Conservation (phyloP, 148 eudicot genomes). For the Hydrangea macrophylla region DNA sequence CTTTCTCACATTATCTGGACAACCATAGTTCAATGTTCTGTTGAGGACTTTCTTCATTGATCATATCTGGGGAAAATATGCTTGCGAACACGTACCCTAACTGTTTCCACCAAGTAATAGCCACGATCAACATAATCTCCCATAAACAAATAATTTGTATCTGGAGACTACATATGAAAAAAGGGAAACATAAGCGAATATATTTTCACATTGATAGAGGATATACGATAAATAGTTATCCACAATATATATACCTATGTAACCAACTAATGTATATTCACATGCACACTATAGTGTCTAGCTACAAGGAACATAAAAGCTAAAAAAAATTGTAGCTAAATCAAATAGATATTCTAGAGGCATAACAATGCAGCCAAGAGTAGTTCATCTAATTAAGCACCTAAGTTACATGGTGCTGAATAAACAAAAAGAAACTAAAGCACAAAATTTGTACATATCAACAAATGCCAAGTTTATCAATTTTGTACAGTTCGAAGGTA, state of each 20-base stretch:
- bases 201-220: not conserved
- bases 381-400: not conserved
- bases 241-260: no score
- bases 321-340: not conserved
- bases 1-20: no score
- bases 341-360: not conserved
- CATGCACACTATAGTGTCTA: slow-evolving; percentile 1
- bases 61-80: not conserved
- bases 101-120: slow-evolving; percentile 94
- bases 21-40: no score
- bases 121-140: slow-evolving; percentile 99
- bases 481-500: not conserved
- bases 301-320: not conserved
- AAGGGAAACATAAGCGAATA: slow-evolving; percentile 13
- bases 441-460: not conserved
- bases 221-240: not conserved
- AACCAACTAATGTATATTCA: no score
- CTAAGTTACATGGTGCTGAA: not conserved
- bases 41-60: no score
- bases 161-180: slow-evolving; percentile 67
- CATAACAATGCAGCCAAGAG: not conserved
- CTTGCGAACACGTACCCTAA: slow-evolving; percentile 55
- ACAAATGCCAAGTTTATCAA: not conserved
- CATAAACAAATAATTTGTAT: slow-evolving; percentile 93
- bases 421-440: not conserved